These are phyloP conservation scores for Eragrostis curvula DNA, from an alignment of 176 grass and related monocot genomes.

Conservation along the genomic window DNA sequence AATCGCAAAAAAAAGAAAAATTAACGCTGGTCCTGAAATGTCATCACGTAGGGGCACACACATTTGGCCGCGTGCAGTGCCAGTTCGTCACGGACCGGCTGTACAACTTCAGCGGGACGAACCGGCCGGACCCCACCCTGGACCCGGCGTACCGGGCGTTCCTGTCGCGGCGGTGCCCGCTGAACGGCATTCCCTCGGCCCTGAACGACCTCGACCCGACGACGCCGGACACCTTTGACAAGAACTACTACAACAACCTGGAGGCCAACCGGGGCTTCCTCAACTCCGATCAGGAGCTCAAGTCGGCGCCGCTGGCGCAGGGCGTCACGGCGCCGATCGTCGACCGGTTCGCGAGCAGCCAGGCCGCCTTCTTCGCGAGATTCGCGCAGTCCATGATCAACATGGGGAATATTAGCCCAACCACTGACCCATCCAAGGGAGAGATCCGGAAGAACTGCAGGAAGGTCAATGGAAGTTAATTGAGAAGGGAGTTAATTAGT, in stretches of 20 bases:
- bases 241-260: slow-evolving; percentile 66
- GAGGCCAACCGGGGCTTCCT: slow-evolving; percentile 47
- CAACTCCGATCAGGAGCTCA: slow-evolving; percentile 64
- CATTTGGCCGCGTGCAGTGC: slow-evolving; percentile 61
- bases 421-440: slow-evolving; percentile 29
- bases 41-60: slow-evolving; percentile 52
- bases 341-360: slow-evolving; percentile 51
- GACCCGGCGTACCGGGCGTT: background rate
- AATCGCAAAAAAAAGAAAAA: too few relatives aligned
- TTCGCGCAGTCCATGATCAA: slow-evolving; percentile 68
- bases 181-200: background rate
- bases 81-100: slow-evolving; percentile 41
- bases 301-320: slow-evolving; percentile 24
- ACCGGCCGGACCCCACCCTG: slow-evolving; percentile 52
- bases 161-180: slow-evolving; percentile 46
- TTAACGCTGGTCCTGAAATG: too few relatives aligned
- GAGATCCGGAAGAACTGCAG: slow-evolving; percentile 55
- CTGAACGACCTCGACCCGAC: slow-evolving; percentile 65
- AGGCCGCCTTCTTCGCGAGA: slow-evolving; percentile 51
- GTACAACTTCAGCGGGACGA: slow-evolving; percentile 62
- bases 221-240: slow-evolving; percentile 58
- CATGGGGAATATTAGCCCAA: slow-evolving; percentile 60
- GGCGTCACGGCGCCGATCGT: slow-evolving; percentile 43
- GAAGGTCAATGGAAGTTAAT: slow-evolving; percentile 14
- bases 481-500: too few relatives aligned